These are phyloP conservation scores for Trichophyton rubrum DNA, from an alignment of 2,329 filamentous ascomycete species.

Conservation along the genomic window DNA sequence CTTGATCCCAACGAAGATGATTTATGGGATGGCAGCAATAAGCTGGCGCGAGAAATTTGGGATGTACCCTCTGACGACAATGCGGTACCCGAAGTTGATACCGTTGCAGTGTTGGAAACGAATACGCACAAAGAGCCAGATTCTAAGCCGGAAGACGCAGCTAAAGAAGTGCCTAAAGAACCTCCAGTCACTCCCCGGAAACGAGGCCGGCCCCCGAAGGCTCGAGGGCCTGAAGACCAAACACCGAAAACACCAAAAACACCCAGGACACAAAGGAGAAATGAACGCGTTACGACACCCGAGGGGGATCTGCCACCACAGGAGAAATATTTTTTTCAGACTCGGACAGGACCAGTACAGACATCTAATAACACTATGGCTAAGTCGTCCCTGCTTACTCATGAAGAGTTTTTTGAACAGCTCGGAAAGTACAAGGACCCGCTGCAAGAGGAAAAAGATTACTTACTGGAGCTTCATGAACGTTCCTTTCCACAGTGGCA, in stretches of 20 bases:
- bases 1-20: conserved; percentile 62
- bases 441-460: conserved; percentile 57
- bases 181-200: conserved; percentile 16
- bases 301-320: conserved; percentile 72
- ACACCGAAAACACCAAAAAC: background rate
- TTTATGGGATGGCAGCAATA: conserved; percentile 51
- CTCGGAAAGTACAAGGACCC: conserved; percentile 53
- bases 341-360: conserved; percentile 65
- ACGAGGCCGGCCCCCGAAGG: conserved; percentile 20
- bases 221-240: background rate
- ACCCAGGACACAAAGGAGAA: conserved; percentile 26
- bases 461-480: conserved; percentile 61
- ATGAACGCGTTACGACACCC: conserved; percentile 60
- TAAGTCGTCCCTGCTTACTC: conserved; percentile 62
- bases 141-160: conserved; percentile 12
- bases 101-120: conserved; percentile 26
- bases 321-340: conserved; percentile 89
- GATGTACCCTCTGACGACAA: conserved; percentile 28
- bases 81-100: conserved; percentile 18
- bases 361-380: conserved; percentile 79
- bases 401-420: conserved; percentile 78
- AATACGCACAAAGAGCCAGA: conserved; percentile 20
- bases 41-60: conserved; percentile 56
- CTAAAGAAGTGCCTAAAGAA: conserved; percentile 15
- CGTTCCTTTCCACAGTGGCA: conserved; percentile 82